Conservation (phyloP, 768 basidiomycete species). For the Boletus coccyginus region DNA sequence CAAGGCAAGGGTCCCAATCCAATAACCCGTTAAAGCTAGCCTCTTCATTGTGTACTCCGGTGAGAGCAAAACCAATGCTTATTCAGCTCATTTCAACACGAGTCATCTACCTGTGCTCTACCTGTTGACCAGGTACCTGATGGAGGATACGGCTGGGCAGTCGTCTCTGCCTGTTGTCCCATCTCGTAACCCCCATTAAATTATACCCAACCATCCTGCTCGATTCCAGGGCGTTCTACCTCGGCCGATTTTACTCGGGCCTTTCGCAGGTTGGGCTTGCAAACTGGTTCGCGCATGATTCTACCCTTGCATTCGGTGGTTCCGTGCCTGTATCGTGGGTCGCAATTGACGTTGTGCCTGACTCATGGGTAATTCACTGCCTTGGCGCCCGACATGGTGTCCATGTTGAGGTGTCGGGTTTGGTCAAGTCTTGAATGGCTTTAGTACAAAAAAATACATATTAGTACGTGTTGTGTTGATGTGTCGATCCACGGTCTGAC, state of each 20-base stretch:
- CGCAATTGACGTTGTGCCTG: slow-evolving; percentile 28
- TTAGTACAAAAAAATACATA: slow-evolving; percentile 12
- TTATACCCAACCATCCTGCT: neutral
- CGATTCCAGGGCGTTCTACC: slow-evolving; percentile 23
- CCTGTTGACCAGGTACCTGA: slow-evolving; percentile 22
- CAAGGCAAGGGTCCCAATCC: neutral
- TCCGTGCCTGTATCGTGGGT: slow-evolving; percentile 30
- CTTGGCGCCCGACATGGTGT: slow-evolving; percentile 31
- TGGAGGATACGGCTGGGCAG: slow-evolving; percentile 23
- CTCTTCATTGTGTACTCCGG: neutral
- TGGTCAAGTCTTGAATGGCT: slow-evolving; percentile 28
- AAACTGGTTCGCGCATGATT: slow-evolving; percentile 21
- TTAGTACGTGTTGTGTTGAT: too few species aligned
- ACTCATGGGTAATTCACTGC: slow-evolving; percentile 28
- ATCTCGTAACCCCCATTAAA: slow-evolving; percentile 15
- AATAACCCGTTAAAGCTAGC: neutral
- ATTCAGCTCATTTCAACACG: neutral
- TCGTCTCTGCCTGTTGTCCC: slow-evolving; percentile 22
- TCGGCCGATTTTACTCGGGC: slow-evolving; percentile 28
- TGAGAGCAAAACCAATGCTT: neutral
- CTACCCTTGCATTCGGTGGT: slow-evolving; percentile 32
- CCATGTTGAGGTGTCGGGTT: slow-evolving; percentile 26
- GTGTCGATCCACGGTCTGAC: too few species aligned
- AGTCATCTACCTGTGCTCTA: neutral
- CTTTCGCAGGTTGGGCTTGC: slow-evolving; percentile 31